Evolutionary conservation across 345 rosid genomes (phyloP), one percentile per base, ranked within the genome.

Genomic region (Angophora floribunda): DNA sequence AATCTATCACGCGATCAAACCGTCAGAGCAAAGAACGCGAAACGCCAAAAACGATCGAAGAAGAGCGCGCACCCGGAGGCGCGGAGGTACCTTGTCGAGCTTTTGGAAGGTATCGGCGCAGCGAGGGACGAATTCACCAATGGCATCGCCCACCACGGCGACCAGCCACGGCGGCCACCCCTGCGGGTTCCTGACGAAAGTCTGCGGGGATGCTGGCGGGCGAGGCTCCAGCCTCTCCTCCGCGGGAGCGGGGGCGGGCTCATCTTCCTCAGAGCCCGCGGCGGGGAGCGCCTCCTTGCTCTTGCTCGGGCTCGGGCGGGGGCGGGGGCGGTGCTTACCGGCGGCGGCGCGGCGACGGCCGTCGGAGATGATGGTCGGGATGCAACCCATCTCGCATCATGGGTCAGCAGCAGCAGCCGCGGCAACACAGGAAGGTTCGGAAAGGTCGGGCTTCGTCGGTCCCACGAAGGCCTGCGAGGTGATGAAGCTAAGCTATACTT

Each of bases 1-100:
- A 89, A 97, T 96, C 99, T 97, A 85, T 16, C 84, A 41, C 84
- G 19, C 49, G 49, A 75, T 44, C 24, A 44, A 75, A 75, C 49
- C 84, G 21, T 75, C 84, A 75, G 84, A 75, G 21, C 15, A 75
- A 41, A 75, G 49, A 21, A 75, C 13, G 84, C 84, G 9, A 41
- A 41, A 6, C 82, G 82, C 49, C 49, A 19, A 41, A 36, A 75
- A 75, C 49, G 41, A 75, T 41, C 8, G 28, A 75, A 75, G 84
- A 41, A 75, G 49, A 75, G 84, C 49, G 84, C 49, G 41, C 26
- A 22, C 14, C 49, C 26, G 82, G 22, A 30, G 30, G 11, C 26
- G 82, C 12, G 13, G 8, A 75, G 49, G 84, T 75, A 75, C 84
- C 84, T 75, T 75, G 49, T 44, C 49, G 49, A 75, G 84, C 84